phyloP scores from a whole-genome alignment of 495 filamentous ascomycete genomes.

The Aspergillus saccharolyticus region DNA sequence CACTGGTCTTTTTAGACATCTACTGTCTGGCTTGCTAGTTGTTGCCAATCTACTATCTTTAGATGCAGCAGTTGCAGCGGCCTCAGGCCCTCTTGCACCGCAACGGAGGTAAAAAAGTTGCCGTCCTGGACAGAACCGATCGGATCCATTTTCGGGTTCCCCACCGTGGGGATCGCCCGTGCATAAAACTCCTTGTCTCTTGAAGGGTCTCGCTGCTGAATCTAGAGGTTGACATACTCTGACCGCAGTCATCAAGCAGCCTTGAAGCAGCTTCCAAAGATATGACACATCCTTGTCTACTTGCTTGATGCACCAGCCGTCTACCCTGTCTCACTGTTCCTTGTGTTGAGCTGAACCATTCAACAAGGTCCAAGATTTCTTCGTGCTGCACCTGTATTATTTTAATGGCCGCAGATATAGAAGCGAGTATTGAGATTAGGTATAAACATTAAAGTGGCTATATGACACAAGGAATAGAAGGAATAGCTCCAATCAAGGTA shows the following conservation, averaged over 20 bases:
- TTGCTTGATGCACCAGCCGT: not conserved
- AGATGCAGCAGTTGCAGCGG: too few relatives aligned
- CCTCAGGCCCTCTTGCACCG: too few relatives aligned
- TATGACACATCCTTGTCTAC: not conserved
- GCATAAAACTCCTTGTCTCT: not conserved
- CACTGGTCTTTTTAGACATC: too few relatives aligned
- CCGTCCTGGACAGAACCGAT: not conserved
- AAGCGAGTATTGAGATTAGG: not conserved
- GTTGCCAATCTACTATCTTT: too few relatives aligned
- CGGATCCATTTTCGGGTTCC: not conserved
- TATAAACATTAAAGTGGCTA: conserved; percentile 9
- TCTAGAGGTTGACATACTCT: too few relatives aligned
- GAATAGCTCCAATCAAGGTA: not conserved
- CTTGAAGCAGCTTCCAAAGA: too few relatives aligned
- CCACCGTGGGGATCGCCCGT: not conserved
- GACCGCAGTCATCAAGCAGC: too few relatives aligned
- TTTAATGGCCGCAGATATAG: too few relatives aligned
- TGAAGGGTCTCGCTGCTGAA: not conserved
- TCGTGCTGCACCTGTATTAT: not conserved
- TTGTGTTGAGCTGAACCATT: not conserved
- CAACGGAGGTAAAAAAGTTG: too few relatives aligned
- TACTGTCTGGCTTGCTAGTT: too few relatives aligned
- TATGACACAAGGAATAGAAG: not conserved
- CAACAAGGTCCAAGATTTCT: not conserved
- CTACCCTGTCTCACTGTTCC: not conserved